Percentiles rank a stretch among this genome's conserved stretches.
Evolutionary conservation across 352 stramenopile genomes (phyloP).

Genomic region (Phytophthora quininea): DNA sequence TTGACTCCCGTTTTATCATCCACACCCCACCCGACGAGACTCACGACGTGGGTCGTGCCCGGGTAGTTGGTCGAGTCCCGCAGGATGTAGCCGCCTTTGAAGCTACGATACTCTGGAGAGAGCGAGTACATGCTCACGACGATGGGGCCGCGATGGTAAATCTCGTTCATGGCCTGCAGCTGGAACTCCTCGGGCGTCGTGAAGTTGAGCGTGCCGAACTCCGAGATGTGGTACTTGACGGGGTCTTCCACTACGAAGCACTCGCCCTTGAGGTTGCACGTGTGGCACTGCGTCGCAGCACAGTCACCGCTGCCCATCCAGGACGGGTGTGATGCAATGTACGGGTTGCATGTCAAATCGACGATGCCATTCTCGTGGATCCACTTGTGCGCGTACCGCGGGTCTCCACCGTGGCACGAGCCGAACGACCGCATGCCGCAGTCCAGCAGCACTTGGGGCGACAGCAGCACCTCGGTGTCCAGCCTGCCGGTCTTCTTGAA

Average conservation of each 20-base stretch:
- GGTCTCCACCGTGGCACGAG: conserved; percentile 80
- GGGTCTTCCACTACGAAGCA: conserved; percentile 64
- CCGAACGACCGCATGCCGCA: conserved; percentile 85
- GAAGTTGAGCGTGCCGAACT: conserved; percentile 82
- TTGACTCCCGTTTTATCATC: conserved; percentile 78
- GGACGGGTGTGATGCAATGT: conserved; percentile 80
- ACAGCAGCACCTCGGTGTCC: conserved; percentile 65
- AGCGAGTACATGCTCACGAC: conserved; percentile 92
- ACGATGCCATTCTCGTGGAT: conserved; percentile 86
- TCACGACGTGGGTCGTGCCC: conserved; percentile 92
- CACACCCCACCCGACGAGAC: conserved; percentile 95
- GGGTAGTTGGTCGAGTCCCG: conserved; percentile 82
- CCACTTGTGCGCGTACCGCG: conserved; percentile 83
- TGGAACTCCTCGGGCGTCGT: conserved; percentile 69
- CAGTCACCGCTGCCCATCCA: conserved; percentile 69
- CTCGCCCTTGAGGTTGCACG: conserved; percentile 61
- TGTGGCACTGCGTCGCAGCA: conserved; percentile 68
- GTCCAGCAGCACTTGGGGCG: conserved; percentile 72
- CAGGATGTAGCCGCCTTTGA: conserved; percentile 92
- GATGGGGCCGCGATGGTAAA: conserved; percentile 95
- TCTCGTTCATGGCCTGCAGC: conserved; percentile 93
- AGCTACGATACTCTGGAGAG: conserved; percentile 77
- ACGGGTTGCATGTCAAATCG: conserved; percentile 81
- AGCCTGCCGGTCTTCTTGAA: conserved; percentile 67
- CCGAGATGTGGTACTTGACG: conserved; percentile 72